These are phyloP conservation scores for Aspergillus baeticus DNA, from an alignment of 495 filamentous ascomycete genomes.

Conservation along the genomic window DNA sequence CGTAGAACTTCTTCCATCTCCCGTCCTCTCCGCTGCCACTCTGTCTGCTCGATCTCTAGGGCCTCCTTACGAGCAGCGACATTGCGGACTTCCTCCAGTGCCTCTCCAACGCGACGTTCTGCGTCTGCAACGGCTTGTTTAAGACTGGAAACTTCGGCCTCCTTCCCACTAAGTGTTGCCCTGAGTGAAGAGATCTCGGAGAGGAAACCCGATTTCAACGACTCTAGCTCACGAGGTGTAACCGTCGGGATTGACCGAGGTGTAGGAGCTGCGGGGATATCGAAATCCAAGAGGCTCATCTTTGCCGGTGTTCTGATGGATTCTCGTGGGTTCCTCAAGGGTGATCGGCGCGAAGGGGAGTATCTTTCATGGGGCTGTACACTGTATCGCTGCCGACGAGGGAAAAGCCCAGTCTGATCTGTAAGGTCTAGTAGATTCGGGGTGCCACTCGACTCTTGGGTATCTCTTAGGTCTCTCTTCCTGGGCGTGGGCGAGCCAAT, in stretches of 20 bases:
- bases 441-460: slow-evolving; percentile 20
- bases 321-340: slow-evolving; percentile 31
- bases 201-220: slow-evolving; percentile 81
- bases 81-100: slow-evolving; percentile 75
- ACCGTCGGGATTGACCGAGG: slow-evolving; percentile 88
- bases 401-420: slow-evolving; percentile 65
- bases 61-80: slow-evolving; percentile 65
- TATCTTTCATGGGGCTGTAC: slow-evolving; percentile 33
- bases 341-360: slow-evolving; percentile 48
- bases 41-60: slow-evolving; percentile 71
- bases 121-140: slow-evolving; percentile 85
- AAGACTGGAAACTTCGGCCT: slow-evolving; percentile 81
- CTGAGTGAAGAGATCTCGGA: slow-evolving; percentile 89
- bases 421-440: slow-evolving; percentile 81
- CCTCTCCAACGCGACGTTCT: slow-evolving; percentile 86
- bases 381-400: slow-evolving; percentile 34
- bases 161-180: slow-evolving; percentile 84
- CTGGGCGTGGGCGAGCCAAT: slow-evolving; percentile 60
- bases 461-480: slow-evolving; percentile 59
- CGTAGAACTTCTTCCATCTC: slow-evolving; percentile 83
- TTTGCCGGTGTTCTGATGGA: slow-evolving; percentile 40
- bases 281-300: slow-evolving; percentile 77
- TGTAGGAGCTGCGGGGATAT: slow-evolving; percentile 84
- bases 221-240: slow-evolving; percentile 88
- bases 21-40: slow-evolving; percentile 77